Base-by-base conservation (phyloP, 176 grass and related monocot genomes). In the Oryza punctata region DNA sequence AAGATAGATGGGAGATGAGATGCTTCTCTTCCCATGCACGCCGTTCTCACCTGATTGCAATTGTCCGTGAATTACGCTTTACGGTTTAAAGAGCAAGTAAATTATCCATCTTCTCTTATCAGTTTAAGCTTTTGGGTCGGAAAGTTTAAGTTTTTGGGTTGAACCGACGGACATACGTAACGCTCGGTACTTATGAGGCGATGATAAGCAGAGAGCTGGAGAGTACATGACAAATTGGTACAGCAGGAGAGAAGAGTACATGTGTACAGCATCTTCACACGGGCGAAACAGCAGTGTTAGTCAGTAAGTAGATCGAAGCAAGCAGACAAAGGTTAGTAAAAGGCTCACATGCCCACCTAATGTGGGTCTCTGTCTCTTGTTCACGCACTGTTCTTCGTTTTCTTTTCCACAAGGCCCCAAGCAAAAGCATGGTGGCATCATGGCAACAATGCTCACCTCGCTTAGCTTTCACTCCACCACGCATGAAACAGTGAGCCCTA, bases 281-380 rank as follows among this genome's bases (percentile, higher is more conserved):
- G 72, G 82, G 77, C n/a, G n/a, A 49, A 70, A 66, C 26, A 65
- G 67, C 10, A 12, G 35, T 3, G 40, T 9, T 67, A 26, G 68
- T 30, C 59, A 41, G 40, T 7, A 9, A 76, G 63, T 15, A 72
- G 67, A 46, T 82, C 2, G 33, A 72, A 78, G 83, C 73, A 86
- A 73, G 67, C 84, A 63, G 80, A 83, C 80, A 75, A 44, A 41
- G 84, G 69, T 83, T 75, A 72, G 79, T 83, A 41, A 80, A 52
- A 87, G 50, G 75, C 33, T 84, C 80, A 88, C 80, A 72, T 90
- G 88, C 45, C 8, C 60, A 82, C 88, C 88, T 77, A 81, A 82
- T 74, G 45, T 27, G 73, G 82, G 6, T 32, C 82, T 41, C 33
- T 44, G 41, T 14, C 15, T 49, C 37, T 28, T 60, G n/a, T 25